Evolutionary conservation across 2,329 filamentous ascomycete species (phyloP), one percentile per base, ranked within the genome.

Genomic region (Fusarium sp.): DNA sequence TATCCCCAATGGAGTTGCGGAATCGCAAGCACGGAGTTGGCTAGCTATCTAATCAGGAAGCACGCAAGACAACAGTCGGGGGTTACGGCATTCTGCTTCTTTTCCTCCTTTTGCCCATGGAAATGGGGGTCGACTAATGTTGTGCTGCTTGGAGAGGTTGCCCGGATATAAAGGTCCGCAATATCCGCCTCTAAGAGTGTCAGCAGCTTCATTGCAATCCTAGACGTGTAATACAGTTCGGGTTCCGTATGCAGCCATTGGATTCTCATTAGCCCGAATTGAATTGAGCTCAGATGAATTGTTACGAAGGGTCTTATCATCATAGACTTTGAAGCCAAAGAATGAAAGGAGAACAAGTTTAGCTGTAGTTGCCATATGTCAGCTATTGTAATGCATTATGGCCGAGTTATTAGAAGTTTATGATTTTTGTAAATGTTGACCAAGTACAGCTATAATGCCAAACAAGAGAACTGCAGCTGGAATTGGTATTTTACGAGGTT

Each of bases 1-100:
- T 68, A 57, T 61, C 14, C 54, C 55, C 36, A 61, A 68, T 54
- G 65, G 65, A 68, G 65, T 68, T 68, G 36, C 65, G 63, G 65
- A 64, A 44, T 22, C 48, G 41, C 24, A 22, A 42, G 39, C 44
- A 45, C 33, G 51, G 50, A 44, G 16, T 38, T 64, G 57, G 47
- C 42, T 65, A 28, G 55, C 31, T 50, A 50, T 57, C 31, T 50
- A 63, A 71, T 66, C 62, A 66, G 51, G 48, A 70, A 74, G 68
- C 71, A 65, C n/a, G 41, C 60, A 70, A 71, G 39, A 35, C 30
- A 44, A 50, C 6, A 18, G 30, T 26, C 36, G 51, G 33, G 41
- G 26, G 42, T 24, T 48, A 51, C 42, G 42, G 41, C 42, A 62
- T 61, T 45, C 38, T 47, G 54, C 26, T 55, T 51, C 35, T 61